Evolutionary conservation across 139 green algal species (phyloP), one percentile per base, ranked within the genome.

Genomic region (Micractinium sp.): DNA sequence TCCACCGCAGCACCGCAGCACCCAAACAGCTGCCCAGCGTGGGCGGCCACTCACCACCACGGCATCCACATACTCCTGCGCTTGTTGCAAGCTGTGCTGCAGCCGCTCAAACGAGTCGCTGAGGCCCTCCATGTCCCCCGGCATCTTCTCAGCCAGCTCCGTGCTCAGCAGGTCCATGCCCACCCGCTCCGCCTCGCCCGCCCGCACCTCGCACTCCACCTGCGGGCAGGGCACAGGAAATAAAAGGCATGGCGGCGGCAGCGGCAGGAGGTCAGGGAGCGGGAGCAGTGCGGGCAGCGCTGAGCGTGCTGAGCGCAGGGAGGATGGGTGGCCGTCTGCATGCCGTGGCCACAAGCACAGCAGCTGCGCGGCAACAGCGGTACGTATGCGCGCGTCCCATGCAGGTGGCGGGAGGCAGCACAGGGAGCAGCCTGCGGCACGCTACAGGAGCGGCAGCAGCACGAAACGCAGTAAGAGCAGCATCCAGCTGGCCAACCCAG

Each of bases 51-150:
- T 93, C 93, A 97, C 95, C 92, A 97, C 93, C 15, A 99, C 97
- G 56, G 93, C 91, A 19, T 98, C 92, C 35, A 99, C 97, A 87
- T 99, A 99, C 0, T 73, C 73, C 33, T 95, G 77, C 22, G 93
- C 94, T 15, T 89, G 85, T 33, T 93, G 92, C 81, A 99, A 85
- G 69, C 96, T 87, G 3, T 81, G 60, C 87, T 94, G 85, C 86
- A 99, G 91, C 20, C 92, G 91, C 29, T 36, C 77, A 82, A 99
- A 92, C 38, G 90, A 93, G 1, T 56, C 87, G 35, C 88, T 86
- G 85, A 99, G 93, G 25, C 89, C 93, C 90, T 99, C 97, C 53
- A 93, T 61, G 41, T 99, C 96, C 9, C 35, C 80, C 23, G 88
- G 88, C 73, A 91, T 35, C 75, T 82, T 79, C 27, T 91, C 87